phyloP scores from a whole-genome alignment of 2,329 filamentous ascomycete species.

The Grosmannia clavigera region DNA sequence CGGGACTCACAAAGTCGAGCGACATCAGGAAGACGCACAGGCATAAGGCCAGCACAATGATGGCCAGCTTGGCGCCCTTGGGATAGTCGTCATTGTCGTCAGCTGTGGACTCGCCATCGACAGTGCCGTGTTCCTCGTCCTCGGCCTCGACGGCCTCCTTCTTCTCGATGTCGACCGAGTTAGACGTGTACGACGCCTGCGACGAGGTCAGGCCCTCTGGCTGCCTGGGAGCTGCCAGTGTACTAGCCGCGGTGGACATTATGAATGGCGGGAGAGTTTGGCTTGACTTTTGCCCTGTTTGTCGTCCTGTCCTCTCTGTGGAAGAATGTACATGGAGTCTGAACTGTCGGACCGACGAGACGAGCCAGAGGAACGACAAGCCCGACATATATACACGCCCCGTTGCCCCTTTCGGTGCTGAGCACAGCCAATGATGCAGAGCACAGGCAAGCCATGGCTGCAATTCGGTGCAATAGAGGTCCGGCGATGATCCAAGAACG shows the following conservation, averaged over 20 bases:
- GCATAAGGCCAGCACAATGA: conserved; percentile 33
- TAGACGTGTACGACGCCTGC: conserved; percentile 3
- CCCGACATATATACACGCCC: not conserved
- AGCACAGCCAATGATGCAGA: too few relatives aligned
- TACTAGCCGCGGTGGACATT: not conserved
- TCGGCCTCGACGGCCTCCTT: conserved; percentile 1
- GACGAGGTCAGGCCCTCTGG: conserved; percentile 1
- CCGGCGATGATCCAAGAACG: not conserved
- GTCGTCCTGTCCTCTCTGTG: too few relatives aligned
- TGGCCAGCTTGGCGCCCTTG: conserved; percentile 23
- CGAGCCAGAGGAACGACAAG: not conserved
- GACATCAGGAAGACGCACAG: conserved; percentile 37
- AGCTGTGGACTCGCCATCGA: not conserved
- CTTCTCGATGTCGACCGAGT: conserved; percentile 9
- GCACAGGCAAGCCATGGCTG: not conserved
- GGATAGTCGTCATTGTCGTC: conserved; percentile 24
- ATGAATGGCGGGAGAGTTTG: not conserved
- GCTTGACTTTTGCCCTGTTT: not conserved
- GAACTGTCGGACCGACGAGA: too few relatives aligned
- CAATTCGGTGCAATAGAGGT: not conserved
- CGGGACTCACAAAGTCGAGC: conserved; percentile 28
- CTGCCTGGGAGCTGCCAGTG: not conserved
- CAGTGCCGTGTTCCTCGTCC: conserved; percentile 6
- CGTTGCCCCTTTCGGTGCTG: not conserved
- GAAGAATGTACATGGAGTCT: too few relatives aligned